phyloP scores from a whole-genome alignment of 441 rosid species.

The Croton laevigatus region DNA sequence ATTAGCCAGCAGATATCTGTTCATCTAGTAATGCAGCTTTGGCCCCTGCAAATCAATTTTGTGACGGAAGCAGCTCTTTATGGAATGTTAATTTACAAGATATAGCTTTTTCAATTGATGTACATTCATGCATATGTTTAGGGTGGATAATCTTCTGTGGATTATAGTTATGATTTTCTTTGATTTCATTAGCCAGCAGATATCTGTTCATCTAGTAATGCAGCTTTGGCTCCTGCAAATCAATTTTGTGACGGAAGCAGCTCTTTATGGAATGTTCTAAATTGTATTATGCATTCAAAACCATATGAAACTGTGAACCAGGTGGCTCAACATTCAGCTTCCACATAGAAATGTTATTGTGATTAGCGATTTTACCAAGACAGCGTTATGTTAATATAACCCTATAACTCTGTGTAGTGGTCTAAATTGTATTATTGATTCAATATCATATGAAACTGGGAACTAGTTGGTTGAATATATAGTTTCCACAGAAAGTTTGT shows the following conservation, averaged over 20 bases:
- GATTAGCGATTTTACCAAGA: background rate
- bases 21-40: background rate
- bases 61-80: background rate
- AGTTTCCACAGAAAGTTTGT: background rate
- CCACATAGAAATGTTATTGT: background rate
- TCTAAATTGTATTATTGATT: background rate
- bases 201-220: background rate
- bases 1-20: background rate
- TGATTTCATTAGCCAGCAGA: background rate
- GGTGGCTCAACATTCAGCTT: background rate
- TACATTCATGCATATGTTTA: background rate
- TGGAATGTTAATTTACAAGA: background rate
- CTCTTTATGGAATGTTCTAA: background rate
- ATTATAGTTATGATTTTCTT: background rate
- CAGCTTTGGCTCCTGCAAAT: background rate
- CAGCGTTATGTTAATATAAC: background rate
- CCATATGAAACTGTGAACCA: background rate
- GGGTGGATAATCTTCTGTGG: background rate
- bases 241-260: background rate
- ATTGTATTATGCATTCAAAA: background rate
- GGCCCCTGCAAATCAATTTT: background rate
- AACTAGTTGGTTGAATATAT: background rate
- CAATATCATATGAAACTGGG: background rate
- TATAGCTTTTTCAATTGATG: background rate
- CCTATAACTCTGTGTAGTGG: background rate